Evolutionary conservation across 768 basidiomycete species (phyloP), one percentile per base, ranked within the genome.

Genomic region (Termitomyces sp.): DNA sequence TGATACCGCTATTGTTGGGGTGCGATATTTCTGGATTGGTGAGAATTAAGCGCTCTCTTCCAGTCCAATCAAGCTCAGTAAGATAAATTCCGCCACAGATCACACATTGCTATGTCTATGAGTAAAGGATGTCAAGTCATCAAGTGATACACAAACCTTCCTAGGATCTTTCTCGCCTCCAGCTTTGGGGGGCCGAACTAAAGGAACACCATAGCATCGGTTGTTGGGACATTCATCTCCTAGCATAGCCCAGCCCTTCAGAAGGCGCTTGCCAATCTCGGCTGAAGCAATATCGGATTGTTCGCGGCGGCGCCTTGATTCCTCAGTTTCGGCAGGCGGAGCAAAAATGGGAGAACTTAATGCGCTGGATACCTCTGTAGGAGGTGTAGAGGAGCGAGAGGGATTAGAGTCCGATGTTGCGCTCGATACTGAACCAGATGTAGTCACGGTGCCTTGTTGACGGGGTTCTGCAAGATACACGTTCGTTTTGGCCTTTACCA

Each of bases 161-260:
- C 82, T 78, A 20, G 85, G 85, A 74, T 89, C 83, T 66, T 84
- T 84, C 62, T 79, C 83, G 18, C 79, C 79, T 6, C 84, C 83
- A 16, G 77, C 65, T 70, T 84, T 90, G 20, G 91, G 90, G 42
- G 89, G 89, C 54, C 92, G 79, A 61, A 94, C 88, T 15, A 95
- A 84, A n/a, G 93, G 94, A 7, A 94, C 78, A 13, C 92, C 92
- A 72, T 85, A 88, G 69, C 94, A 95, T 24, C 74, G 70, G 4
- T 70, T 65, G 66, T 84, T 89, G 0, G 85, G 84, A 68, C 94
- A 95, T 74, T 93, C 91, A 40, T 94, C 91, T 24, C 81, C 91
- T n/a, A 95, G 79, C 90, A 95, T 91, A 0, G 93, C 86, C 91
- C 91, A 95, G 44, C 90, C 93, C 66, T 85, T 86, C 50, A 95